Evolutionary conservation across 1,139 yeast genomes (phyloP).

Genomic region (Tardiomyces depauwii): DNA sequence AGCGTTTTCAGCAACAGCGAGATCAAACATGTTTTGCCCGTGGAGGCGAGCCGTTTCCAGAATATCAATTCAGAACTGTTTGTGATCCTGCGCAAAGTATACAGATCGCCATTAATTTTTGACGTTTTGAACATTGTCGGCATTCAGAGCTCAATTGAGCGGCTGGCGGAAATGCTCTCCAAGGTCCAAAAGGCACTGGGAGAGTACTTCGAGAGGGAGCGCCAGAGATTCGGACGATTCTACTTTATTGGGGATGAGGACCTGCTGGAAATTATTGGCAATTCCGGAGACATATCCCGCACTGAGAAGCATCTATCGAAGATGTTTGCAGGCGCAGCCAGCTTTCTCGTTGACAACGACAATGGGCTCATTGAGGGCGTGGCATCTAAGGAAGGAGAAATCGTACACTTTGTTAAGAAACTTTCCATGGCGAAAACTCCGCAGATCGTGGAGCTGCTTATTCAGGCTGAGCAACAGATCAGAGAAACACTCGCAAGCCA

Average conservation of each 20-base stretch:
- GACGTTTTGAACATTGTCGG: conserved; percentile 49
- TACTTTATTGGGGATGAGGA: conserved; percentile 91
- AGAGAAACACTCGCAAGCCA: conserved; percentile 17
- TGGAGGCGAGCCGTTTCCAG: conserved; percentile 59
- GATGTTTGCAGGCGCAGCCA: conserved; percentile 52
- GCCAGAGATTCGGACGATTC: conserved; percentile 70
- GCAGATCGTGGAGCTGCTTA: conserved; percentile 53
- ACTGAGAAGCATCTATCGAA: conserved; percentile 56
- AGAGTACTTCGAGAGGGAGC: conserved; percentile 71
- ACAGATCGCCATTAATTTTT: conserved; percentile 41
- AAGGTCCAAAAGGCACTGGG: conserved; percentile 57
- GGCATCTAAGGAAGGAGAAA: conserved; percentile 55
- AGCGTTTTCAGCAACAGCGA: conserved; percentile 62
- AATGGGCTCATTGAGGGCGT: conserved; percentile 36
- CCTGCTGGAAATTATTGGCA: conserved; percentile 70
- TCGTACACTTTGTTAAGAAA: conserved; percentile 33
- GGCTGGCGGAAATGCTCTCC: conserved; percentile 43
- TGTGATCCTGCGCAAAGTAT: conserved; percentile 39
- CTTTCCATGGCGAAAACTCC: conserved; percentile 36
- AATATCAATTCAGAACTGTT: conserved; percentile 54
- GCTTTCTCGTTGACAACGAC: conserved; percentile 32
- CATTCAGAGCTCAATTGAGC: conserved; percentile 37
- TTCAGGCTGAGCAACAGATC: conserved; percentile 44
- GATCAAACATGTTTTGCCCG: conserved; percentile 51
- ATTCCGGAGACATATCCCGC: conserved; percentile 37